Conservation (phyloP, 371 early-diverging fungal genomes). For the Zychaea mexicana region DNA sequence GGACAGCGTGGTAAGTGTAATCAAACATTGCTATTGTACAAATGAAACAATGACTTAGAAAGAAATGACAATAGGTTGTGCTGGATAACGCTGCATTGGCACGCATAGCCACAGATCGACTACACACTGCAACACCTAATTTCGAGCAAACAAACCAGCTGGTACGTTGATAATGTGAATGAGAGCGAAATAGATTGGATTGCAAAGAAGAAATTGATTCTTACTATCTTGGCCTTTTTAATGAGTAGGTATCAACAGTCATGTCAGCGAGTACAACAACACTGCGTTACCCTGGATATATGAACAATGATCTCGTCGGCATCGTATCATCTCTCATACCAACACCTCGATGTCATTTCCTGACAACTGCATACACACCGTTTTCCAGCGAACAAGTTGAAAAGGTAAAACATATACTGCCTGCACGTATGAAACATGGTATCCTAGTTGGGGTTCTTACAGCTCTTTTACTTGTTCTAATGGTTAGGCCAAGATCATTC, state of each 20-base stretch:
- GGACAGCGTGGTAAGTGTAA: slow-evolving; percentile 84
- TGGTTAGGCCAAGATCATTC: slow-evolving; percentile 77
- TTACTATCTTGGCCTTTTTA: too few relatives aligned
- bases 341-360: slow-evolving; percentile 95
- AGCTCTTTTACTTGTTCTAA: too few relatives aligned
- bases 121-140: slow-evolving; percentile 93
- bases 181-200: too few relatives aligned
- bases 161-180: too few relatives aligned
- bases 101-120: slow-evolving; percentile 90
- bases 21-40: background rate
- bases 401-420: slow-evolving; percentile 63
- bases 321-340: slow-evolving; percentile 96
- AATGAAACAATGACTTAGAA: background rate
- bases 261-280: slow-evolving; percentile 98
- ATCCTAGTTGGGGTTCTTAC: too few relatives aligned
- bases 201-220: too few relatives aligned
- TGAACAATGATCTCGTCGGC: slow-evolving; percentile 98
- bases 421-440: background rate
- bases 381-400: slow-evolving; percentile 96
- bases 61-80: slow-evolving; percentile 53
- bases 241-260: slow-evolving; percentile 98
- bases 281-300: slow-evolving; percentile 98
- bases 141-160: slow-evolving; percentile 98
- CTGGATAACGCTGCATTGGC: slow-evolving; percentile 96
- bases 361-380: slow-evolving; percentile 98